Base-by-base conservation (phyloP, 2,329 filamentous ascomycete species). In the Aspergillus floridensis region DNA sequence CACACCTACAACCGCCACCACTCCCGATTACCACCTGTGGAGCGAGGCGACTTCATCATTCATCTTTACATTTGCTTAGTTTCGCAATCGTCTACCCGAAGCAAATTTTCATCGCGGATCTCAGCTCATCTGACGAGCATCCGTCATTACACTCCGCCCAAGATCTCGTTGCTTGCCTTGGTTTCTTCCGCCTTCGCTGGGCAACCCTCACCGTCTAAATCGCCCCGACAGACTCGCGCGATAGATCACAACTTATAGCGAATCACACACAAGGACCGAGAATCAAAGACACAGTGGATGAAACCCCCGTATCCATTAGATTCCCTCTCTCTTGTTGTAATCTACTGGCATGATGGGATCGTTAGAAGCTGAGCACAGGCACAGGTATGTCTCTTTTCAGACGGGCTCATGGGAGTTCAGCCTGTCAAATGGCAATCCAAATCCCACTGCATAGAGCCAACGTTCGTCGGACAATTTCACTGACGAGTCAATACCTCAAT, bases 341-440 rank as follows among this genome's bases (percentile, higher is more conserved):
- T 19, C 22, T 22, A 64, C 57, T 67, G 68, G 63, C 72, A 67
- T 70, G 65, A 77, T 77, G 74, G 73, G 72, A 65, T 73, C 73
- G 67, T 69, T 76, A 66, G 73, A 76, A 70, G 68, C 71, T 61
- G 70, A 68, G 58, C 63, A 69, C 59, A 72, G 72, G 66, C 69
- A 75, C 63, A 76, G 74, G 74, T 74, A 66, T 53, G 70, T 73
- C 53, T 49, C 55, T 55, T 31, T 50, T 55, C 22, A 49, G n/a
- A 58, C 53, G 5, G 16, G 38, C 14, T 19, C 38, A 16, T 44
- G 38, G 38, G 38, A 29, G 5, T 3, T 19, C 38, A 19, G 38
- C 16, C n/a, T 19, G 16, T 44, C 16, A 16, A 7, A 19, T 44
- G 38, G 16, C 38, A 44, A 16, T 4, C 10, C 16, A 16, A 44